Evolutionary conservation across 2,329 filamentous ascomycete genomes (phyloP), one percentile per base, ranked within the genome.

Genomic region (Xylariaceae sp.): DNA sequence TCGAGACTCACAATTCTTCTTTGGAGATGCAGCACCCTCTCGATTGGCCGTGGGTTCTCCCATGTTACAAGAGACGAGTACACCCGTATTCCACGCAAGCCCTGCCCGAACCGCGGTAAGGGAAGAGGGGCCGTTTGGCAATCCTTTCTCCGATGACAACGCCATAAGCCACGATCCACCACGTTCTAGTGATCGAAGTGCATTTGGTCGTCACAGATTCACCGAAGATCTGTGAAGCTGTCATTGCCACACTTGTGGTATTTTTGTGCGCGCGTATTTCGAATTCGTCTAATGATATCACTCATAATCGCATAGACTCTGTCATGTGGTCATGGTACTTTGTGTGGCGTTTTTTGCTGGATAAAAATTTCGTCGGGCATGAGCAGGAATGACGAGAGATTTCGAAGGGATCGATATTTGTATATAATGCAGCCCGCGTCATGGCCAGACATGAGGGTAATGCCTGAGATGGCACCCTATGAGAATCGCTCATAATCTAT

Each of bases 31-130:
- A 2, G 59, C 61, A 10, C 65, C 69, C 10, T 70, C 64, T 41
- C 74, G 74, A 50, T 68, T 83, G 33, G 76, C 81, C 7, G 71
- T 84, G 10, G 81, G 81, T 16, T 71, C 75, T 9, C 80, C 81
- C 6, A 84, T 84, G 79, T 75, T 81, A 42, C 80, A 80, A 31
- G 76, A 81, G 48, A 84, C 82, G 62, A 81, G 82, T 10, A 71
- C 84, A 4, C 77, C 80, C n/a, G 73, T 84, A 31, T 78, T 84
- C 64, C 76, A 83, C 55, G 78, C 81, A n/a, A 81, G 85, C n/a
- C 86, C 86, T 14, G 83, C 80, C 16, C 78, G 83, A 48, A 84
- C 81, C 3, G 81, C 85, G 1, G 71, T 87, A 14, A 79, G 80
- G 51, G 78, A 81, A 53, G 73, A 78, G 45, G 76, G 73, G 19